Conservation (phyloP, 495 filamentous ascomycete species). For the Neurospora terricola region DNA sequence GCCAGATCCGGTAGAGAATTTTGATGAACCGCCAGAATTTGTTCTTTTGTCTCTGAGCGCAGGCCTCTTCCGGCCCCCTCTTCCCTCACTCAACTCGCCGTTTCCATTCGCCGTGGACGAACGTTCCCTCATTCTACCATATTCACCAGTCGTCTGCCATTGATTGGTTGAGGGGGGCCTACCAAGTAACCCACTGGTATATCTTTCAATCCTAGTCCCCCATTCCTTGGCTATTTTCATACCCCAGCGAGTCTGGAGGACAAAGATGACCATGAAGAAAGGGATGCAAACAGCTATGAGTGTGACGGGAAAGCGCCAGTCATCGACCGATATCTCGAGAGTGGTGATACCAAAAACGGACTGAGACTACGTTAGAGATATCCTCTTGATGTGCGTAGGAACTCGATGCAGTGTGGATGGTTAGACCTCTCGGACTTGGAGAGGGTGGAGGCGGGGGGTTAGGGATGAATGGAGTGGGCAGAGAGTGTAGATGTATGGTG, state of each 20-base stretch:
- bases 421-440: background rate
- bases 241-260: constrained; percentile 17
- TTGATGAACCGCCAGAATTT: background rate
- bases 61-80: background rate
- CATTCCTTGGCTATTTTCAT: constrained; percentile 4
- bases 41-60: background rate
- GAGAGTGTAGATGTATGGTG: background rate
- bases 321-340: constrained; percentile 11
- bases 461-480: background rate
- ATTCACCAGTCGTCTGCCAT: background rate
- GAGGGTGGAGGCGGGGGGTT: background rate
- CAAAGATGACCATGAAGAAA: constrained; percentile 22
- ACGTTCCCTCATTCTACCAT: background rate
- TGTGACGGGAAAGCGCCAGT: constrained; percentile 23
- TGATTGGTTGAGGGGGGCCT: background rate
- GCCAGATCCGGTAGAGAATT: background rate
- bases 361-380: background rate
- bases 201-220: background rate
- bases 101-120: background rate
- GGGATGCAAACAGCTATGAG: constrained; percentile 25
- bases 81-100: background rate
- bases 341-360: constrained; percentile 26
- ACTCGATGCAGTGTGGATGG: background rate
- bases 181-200: background rate
- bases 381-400: background rate